Evolutionary conservation across 2,329 filamentous ascomycete species (phyloP).

Genomic region (Xylaria polymorpha): DNA sequence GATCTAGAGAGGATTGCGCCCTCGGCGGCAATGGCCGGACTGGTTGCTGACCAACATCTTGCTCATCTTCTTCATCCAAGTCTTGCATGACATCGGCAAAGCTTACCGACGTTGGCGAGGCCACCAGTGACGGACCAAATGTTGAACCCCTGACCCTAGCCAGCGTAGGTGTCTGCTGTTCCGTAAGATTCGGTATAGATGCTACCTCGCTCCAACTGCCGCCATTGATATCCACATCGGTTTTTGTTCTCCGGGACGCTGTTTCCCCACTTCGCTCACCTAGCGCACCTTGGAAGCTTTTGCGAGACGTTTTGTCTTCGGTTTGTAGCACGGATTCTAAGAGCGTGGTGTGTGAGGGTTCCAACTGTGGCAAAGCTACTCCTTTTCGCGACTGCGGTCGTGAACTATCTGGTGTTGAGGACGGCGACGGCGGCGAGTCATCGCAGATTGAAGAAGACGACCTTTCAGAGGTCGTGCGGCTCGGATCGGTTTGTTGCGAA

Average conservation of each 20-base stretch:
- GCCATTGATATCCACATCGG: slow-evolving; percentile 32
- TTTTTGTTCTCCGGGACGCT: slow-evolving; percentile 21
- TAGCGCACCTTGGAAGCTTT: slow-evolving; percentile 21
- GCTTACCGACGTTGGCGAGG: slow-evolving; percentile 41
- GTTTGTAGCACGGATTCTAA: slow-evolving; percentile 17
- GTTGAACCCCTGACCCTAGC: slow-evolving; percentile 25
- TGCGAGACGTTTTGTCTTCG: slow-evolving; percentile 36
- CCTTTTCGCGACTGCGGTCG: slow-evolving; percentile 57
- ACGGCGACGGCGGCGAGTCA: slow-evolving; percentile 54
- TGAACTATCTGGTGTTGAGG: slow-evolving; percentile 57
- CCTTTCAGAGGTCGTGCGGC: slow-evolving; percentile 51
- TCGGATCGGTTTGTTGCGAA: slow-evolving; percentile 45
- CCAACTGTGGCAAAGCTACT: slow-evolving; percentile 39
- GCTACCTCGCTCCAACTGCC: slow-evolving; percentile 46
- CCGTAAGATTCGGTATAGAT: slow-evolving; percentile 45
- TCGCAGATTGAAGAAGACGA: slow-evolving; percentile 58
- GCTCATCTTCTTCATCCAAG: slow-evolving; percentile 33
- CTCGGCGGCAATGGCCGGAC: slow-evolving; percentile 38
- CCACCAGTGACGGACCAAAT: slow-evolving; percentile 38
- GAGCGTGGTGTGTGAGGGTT: slow-evolving; percentile 29
- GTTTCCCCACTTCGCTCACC: slow-evolving; percentile 33
- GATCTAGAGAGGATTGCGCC: slow-evolving; percentile 48
- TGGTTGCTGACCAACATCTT: slow-evolving; percentile 23
- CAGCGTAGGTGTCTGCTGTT: slow-evolving; percentile 28
- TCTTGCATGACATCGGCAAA: slow-evolving; percentile 42